Percentiles rank a stretch among this genome's conserved stretches.
These are phyloP conservation scores for Areca catechu DNA, from an alignment of 176 grass and related monocot species.

Conservation along the genomic window DNA sequence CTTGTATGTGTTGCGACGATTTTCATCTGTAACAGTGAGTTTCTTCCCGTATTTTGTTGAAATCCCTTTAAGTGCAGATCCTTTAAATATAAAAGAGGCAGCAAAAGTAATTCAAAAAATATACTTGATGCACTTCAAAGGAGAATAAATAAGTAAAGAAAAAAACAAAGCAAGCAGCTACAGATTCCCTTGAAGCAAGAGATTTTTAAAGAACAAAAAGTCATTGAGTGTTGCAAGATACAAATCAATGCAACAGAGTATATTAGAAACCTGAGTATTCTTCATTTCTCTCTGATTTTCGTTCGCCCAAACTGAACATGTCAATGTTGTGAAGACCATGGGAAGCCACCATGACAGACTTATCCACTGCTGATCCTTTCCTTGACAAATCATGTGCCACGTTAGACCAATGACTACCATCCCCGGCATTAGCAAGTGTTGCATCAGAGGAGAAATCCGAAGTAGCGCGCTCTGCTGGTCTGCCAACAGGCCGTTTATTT, in stretches of 20 bases:
- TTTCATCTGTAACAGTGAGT: conserved; percentile 34
- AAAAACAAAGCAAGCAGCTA: too few relatives aligned
- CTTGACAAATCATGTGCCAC: conserved; percentile 25
- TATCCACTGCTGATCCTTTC: conserved; percentile 33
- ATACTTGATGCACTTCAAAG: too few relatives aligned
- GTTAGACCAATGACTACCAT: conserved; percentile 2
- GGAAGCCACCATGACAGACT: conserved; percentile 22
- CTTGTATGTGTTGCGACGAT: conserved; percentile 40
- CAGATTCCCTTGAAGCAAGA: background rate
- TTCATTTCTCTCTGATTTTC: conserved; percentile 43
- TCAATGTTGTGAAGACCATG: conserved; percentile 18
- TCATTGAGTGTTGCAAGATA: too few relatives aligned
- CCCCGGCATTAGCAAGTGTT: conserved; percentile 17
- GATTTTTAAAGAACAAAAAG: background rate
- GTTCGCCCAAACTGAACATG: conserved; percentile 21
- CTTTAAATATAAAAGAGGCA: conserved; percentile 22
- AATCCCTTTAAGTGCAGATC: conserved; percentile 25
- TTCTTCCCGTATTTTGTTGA: conserved; percentile 42
- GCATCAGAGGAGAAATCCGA: conserved; percentile 38
- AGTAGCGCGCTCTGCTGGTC: conserved; percentile 16
- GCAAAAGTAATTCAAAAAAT: background rate
- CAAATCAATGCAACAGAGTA: too few relatives aligned
- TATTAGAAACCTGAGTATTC: conserved; percentile 46
- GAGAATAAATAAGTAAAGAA: too few relatives aligned
- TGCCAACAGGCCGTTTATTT: conserved; percentile 18